These are phyloP conservation scores for Hymenoscyphus fraxineus DNA, from an alignment of 2,329 filamentous ascomycete species.

Conservation along the genomic window DNA sequence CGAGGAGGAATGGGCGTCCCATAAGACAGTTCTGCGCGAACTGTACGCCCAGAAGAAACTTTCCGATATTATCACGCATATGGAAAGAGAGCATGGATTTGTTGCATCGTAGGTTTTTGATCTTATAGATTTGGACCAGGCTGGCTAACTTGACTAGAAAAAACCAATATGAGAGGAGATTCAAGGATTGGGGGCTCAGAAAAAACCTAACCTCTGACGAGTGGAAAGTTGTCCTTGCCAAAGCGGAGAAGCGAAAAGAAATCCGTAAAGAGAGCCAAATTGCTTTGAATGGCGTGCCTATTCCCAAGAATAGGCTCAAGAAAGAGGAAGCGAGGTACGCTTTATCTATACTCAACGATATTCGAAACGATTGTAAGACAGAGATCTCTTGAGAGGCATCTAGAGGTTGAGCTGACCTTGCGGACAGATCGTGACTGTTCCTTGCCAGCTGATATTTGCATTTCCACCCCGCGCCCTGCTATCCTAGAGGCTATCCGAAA, in stretches of 20 bases:
- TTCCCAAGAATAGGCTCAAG: neutral
- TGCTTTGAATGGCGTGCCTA: neutral
- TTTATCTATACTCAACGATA: neutral
- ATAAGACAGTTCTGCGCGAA: neutral
- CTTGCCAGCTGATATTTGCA: neutral
- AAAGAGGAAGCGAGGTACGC: neutral
- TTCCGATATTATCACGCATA: neutral
- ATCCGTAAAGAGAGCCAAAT: neutral
- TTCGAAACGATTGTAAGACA: neutral
- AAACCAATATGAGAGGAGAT: slow-evolving; percentile 20
- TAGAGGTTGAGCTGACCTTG: neutral
- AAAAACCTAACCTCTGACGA: slow-evolving; percentile 18
- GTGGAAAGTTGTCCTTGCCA: slow-evolving; percentile 13
- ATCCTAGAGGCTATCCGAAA: slow-evolving; percentile 11
- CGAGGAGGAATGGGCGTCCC: neutral
- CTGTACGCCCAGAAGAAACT: neutral
- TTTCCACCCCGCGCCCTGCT: neutral
- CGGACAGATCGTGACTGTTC: neutral
- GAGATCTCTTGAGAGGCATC: neutral
- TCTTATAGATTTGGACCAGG: neutral
- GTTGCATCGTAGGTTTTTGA: neutral
- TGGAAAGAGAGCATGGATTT: neutral
- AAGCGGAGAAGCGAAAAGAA: neutral
- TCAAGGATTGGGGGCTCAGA: slow-evolving; percentile 16
- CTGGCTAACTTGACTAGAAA: slow-evolving; percentile 9